Base-by-base conservation (phyloP, 2,329 filamentous ascomycete species). In the Arachnomyces sp. region DNA sequence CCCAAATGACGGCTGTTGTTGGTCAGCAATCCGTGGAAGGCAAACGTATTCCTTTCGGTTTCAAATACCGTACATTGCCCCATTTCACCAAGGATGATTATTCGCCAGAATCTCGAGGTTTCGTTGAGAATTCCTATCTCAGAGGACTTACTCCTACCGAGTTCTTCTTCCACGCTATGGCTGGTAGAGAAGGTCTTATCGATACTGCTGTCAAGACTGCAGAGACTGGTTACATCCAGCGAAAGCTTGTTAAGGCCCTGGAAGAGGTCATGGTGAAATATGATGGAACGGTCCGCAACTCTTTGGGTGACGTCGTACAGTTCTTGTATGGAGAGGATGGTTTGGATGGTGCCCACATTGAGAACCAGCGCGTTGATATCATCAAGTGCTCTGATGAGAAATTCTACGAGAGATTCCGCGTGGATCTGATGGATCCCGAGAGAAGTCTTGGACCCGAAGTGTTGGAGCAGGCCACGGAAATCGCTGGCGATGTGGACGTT, bases 81-180 rank as follows among this genome's bases (percentile, higher is more conserved):
- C 92, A 98, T 65, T 98, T 98, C 66, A 94, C 92, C 49, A 98
- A 98, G 71, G 93, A 98, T 55, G 93, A 98, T 63, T 98, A 96
- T 64, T 96, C 90, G 14, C 88, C 92, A 8, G 89, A 95, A 61
- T 90, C 92, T 34, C 82, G 92, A 69, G 92, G 92, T 31, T 98
- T 98, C 58, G 92, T 98, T 14, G 92, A 98, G 65, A 98, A 98
- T 67, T 98, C 92, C 0, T 98, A 98, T 55, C 77, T 98, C 9
- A 85, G 92, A 71, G 92, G 92, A 41, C 70, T 98, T 43, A 98
- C 93, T 0, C 92, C 92, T 0, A 82, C 85, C 1, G 92, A 98
- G 54, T 98, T 98, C 69, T 98, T 95, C 72, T 98, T 98, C 76
- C 92, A 98, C 76, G 92, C 92, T 59, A 98, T 98, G 92, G 92